These are phyloP conservation scores for Plasmodium blacklocki DNA, from an alignment of 169 alveolate species.

Conservation along the genomic window DNA sequence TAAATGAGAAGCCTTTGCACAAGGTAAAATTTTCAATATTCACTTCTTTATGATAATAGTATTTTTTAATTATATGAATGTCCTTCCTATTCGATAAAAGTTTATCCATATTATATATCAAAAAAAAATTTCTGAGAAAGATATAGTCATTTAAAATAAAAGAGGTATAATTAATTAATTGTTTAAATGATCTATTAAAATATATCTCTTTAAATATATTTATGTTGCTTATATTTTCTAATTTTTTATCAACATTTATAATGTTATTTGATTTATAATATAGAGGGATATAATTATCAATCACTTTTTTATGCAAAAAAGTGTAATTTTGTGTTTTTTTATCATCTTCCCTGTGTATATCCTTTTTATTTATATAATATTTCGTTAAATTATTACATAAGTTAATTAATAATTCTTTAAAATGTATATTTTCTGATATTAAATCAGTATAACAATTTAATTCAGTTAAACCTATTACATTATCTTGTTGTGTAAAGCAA, in stretches of 20 bases:
- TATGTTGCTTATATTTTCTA: slow-evolving; percentile 31
- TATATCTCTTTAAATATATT: slow-evolving; percentile 48
- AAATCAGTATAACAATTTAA: slow-evolving; percentile 59
- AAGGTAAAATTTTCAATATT: slow-evolving; percentile 56
- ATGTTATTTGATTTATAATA: slow-evolving; percentile 40
- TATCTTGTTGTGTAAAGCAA: slow-evolving; percentile 31
- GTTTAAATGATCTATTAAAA: slow-evolving; percentile 47
- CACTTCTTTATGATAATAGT: slow-evolving; percentile 62
- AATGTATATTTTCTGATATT: slow-evolving; percentile 61
- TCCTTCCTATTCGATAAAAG: not conserved
- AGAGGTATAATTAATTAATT: slow-evolving; percentile 71
- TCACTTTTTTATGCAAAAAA: not conserved
- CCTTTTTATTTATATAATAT: slow-evolving; percentile 18
- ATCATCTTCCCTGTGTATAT: not conserved
- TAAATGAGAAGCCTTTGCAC: slow-evolving; percentile 70
- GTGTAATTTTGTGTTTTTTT: not conserved
- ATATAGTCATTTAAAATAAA: slow-evolving; percentile 67
- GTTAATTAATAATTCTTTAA: slow-evolving; percentile 68
- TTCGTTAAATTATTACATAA: slow-evolving; percentile 40
- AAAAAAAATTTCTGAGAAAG: slow-evolving; percentile 35
- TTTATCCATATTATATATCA: slow-evolving; percentile 36
- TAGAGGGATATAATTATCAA: slow-evolving; percentile 49
- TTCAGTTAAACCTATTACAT: slow-evolving; percentile 35
- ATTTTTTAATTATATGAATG: slow-evolving; percentile 18
- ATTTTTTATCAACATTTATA: slow-evolving; percentile 33